Percentiles rank a stretch among this genome's conserved stretches.
phyloP scores from a whole-genome alignment of 1,284 basidiomycete genomes.

The Sporisorium iseilematis-ciliati region DNA sequence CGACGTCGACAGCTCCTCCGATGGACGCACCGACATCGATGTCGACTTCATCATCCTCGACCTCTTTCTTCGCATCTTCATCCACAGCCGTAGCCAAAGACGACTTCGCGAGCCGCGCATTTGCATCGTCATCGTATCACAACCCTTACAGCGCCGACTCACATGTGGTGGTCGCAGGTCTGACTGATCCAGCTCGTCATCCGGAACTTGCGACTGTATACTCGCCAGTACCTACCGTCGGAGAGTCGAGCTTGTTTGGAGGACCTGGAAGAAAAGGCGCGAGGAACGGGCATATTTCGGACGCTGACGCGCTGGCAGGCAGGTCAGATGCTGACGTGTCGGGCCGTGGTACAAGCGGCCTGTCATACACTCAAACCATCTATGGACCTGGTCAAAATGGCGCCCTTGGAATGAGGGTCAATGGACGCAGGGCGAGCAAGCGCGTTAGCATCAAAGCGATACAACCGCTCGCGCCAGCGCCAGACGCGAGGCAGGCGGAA shows the following conservation, averaged over 20 bases:
- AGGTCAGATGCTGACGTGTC: background rate
- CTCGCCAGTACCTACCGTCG: slow-evolving; percentile 46
- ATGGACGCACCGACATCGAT: background rate
- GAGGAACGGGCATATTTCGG: background rate
- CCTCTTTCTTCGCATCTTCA: slow-evolving; percentile 28
- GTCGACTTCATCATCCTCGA: slow-evolving; percentile 28
- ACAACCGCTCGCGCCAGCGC: slow-evolving; percentile 13
- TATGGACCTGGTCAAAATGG: slow-evolving; percentile 57
- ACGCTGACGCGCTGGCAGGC: background rate
- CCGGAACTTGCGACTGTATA: slow-evolving; percentile 56
- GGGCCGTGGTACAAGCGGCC: slow-evolving; percentile 13
- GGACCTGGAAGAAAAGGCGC: slow-evolving; percentile 9
- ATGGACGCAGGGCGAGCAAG: slow-evolving; percentile 47
- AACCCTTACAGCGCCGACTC: slow-evolving; percentile 37
- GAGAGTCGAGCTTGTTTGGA: slow-evolving; percentile 24
- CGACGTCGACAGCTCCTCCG: slow-evolving; percentile 2
- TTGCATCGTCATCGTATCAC: slow-evolving; percentile 14
- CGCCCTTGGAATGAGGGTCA: slow-evolving; percentile 60
- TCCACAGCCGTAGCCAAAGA: slow-evolving; percentile 15
- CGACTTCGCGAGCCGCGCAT: background rate
- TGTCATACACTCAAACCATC: slow-evolving; percentile 61
- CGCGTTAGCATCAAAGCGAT: slow-evolving; percentile 37
- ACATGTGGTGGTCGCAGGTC: slow-evolving; percentile 49
- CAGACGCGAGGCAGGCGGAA: background rate
- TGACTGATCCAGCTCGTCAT: slow-evolving; percentile 41